Conservation (phyloP, 257 asterid genomes). For the Penstemon barbatus region DNA sequence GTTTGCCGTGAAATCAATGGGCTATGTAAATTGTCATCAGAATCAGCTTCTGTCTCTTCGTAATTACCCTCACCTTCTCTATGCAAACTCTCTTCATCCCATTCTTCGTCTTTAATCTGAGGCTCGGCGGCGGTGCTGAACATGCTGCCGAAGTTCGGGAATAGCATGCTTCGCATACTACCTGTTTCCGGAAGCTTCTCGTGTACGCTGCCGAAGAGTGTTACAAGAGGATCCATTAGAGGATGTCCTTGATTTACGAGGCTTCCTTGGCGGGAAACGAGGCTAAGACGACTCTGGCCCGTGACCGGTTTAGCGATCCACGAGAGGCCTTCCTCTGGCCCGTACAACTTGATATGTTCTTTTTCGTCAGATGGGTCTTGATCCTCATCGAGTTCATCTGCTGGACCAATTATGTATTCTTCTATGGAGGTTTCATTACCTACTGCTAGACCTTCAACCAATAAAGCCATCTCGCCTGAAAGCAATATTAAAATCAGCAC, state of each 20-base stretch:
- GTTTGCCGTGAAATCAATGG: slow-evolving; percentile 70
- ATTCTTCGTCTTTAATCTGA: slow-evolving; percentile 48
- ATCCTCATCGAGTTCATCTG: slow-evolving; percentile 47
- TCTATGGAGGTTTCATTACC: slow-evolving; percentile 70
- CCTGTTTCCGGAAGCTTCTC: slow-evolving; percentile 61
- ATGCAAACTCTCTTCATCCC: slow-evolving; percentile 73
- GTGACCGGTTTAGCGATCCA: slow-evolving; percentile 69
- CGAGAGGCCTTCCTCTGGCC: slow-evolving; percentile 74
- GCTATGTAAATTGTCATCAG: slow-evolving; percentile 51
- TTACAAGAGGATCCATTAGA: slow-evolving; percentile 76
- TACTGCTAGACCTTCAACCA: slow-evolving; percentile 71
- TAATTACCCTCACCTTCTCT: slow-evolving; percentile 56
- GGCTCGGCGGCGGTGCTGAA: slow-evolving; percentile 61
- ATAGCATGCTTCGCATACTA: slow-evolving; percentile 76
- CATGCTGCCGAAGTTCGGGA: slow-evolving; percentile 87
- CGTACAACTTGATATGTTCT: slow-evolving; percentile 58
- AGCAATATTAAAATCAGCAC: slow-evolving; percentile 16
- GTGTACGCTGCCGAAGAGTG: slow-evolving; percentile 77
- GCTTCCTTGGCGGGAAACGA: slow-evolving; percentile 69
- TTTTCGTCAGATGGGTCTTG: slow-evolving; percentile 41
- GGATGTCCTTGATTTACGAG: slow-evolving; percentile 49
- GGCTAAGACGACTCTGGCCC: slow-evolving; percentile 60
- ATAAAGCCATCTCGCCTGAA: slow-evolving; percentile 74
- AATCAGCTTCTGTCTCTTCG: slow-evolving; percentile 38
- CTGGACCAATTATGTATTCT: slow-evolving; percentile 73